Conservation (phyloP, 2,329 filamentous ascomycete species). For the Aspergillus novoparasiticus region DNA sequence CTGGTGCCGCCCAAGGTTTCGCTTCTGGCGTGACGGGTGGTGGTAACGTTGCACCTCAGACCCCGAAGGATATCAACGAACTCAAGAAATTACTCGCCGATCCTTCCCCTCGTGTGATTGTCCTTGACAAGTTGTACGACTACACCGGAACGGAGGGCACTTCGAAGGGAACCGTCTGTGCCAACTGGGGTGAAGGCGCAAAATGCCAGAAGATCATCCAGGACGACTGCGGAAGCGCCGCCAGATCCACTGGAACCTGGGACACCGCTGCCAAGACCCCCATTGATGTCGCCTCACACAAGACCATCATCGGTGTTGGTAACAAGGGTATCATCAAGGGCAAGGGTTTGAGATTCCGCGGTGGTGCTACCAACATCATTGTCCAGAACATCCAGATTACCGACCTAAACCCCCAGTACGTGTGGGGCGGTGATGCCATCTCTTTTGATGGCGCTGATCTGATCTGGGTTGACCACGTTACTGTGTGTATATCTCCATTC, state of each 20-base stretch:
- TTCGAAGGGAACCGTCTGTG: constrained; percentile 26
- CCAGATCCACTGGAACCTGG: constrained; percentile 43
- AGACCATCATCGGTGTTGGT: constrained; percentile 57
- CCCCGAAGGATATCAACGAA: constrained; percentile 55
- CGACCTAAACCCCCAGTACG: constrained; percentile 54
- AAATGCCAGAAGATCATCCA: constrained; percentile 56
- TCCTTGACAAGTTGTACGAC: constrained; percentile 54
- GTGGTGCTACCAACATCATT: constrained; percentile 56
- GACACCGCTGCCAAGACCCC: constrained; percentile 54
- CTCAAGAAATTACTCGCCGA: constrained; percentile 60
- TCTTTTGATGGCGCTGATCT: constrained; percentile 46
- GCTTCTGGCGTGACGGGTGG: constrained; percentile 60
- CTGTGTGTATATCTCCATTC: constrained; percentile 3
- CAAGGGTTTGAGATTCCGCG: constrained; percentile 53
- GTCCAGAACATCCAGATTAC: constrained; percentile 60
- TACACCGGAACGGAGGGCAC: constrained; percentile 19
- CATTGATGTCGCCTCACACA: constrained; percentile 57
- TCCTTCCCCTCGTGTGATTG: constrained; percentile 56
- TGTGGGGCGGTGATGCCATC: constrained; percentile 61
- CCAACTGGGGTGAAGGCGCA: constrained; percentile 27
- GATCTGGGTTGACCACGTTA: constrained; percentile 53
- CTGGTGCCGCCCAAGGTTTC: constrained; percentile 44
- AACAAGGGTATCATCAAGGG: constrained; percentile 56
- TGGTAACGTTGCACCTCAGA: constrained; percentile 54
- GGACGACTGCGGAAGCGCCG: constrained; percentile 58